Conservation (phyloP, 2,329 filamentous ascomycete genomes). For the Cercospora sp. region DNA sequence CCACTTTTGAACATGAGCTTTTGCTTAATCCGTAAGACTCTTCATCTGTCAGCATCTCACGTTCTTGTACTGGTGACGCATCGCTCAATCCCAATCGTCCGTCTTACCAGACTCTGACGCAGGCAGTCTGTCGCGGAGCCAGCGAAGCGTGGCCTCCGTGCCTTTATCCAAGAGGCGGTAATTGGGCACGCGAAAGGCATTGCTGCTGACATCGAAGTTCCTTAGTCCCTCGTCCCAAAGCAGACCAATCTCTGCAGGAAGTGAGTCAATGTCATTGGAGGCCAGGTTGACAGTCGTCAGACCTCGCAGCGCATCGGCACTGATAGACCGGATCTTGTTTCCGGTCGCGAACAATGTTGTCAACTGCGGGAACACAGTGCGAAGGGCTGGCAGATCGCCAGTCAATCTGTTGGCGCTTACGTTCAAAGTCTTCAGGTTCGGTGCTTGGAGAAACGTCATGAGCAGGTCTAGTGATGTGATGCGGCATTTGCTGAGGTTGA, state of each 20-base stretch:
- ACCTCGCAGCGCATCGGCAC: conserved; percentile 71
- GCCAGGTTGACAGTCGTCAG: conserved; percentile 74
- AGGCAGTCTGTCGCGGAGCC: conserved; percentile 63
- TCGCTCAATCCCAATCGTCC: not conserved
- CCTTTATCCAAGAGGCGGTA: conserved; percentile 83
- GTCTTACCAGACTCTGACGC: not conserved
- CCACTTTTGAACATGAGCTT: not conserved
- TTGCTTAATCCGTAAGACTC: not conserved
- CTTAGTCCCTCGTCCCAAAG: conserved; percentile 66
- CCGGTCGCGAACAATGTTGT: conserved; percentile 71
- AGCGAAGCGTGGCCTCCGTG: conserved; percentile 78
- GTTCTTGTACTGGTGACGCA: too few relatives aligned
- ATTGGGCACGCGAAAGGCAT: conserved; percentile 82
- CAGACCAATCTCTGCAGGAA: conserved; percentile 79
- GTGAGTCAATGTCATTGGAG: conserved; percentile 80
- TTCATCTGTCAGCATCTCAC: not conserved
- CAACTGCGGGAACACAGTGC: conserved; percentile 67
- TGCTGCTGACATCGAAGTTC: conserved; percentile 76
- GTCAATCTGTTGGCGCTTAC: conserved; percentile 79
- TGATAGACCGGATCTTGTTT: conserved; percentile 69
- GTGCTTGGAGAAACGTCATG: conserved; percentile 67
- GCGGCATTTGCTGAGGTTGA: conserved; percentile 73
- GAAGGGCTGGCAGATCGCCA: conserved; percentile 64
- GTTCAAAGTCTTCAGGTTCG: conserved; percentile 73
- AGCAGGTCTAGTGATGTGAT: conserved; percentile 70